Evolutionary conservation across 2,329 filamentous ascomycete genomes (phyloP), one percentile per base, ranked within the genome.

Genomic region (Stachybotrys echinatus): DNA sequence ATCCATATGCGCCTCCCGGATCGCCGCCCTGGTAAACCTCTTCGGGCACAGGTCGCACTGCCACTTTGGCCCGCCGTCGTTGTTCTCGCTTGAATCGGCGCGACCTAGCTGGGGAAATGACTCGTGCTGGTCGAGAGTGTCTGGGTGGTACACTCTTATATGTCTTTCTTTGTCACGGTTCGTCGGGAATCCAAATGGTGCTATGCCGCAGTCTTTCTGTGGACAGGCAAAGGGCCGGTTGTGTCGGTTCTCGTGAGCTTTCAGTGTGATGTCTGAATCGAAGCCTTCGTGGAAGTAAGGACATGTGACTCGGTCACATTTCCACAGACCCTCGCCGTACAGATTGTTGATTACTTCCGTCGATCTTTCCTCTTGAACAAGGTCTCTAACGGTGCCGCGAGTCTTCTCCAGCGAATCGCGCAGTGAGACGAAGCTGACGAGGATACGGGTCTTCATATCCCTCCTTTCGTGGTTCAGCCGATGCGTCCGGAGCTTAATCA

Each of bases 211-310:
- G 17, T 20, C 59, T 3, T 50, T 27, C 1, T 69, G 52, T 0
- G 59, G 58, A 46, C 73, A 76, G 12, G 58, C 61, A 49, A 63
- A 74, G 0, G 72, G 71, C 3, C 71, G 61, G 19, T 69, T 64
- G 50, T 77, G 74, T 4, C 66, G 60, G 42, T 61, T 58, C 10
- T 64, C 49, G 51, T 76, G 74, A 4, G 53, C 49, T 1, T 74
- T 65, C 6, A 64, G 61, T 1, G 54, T 54, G 10, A 58, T 54
- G 2, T 54, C 42, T 8, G 57, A 60, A 6, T 57, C 56, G 56
- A 73, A 75, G 0, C 74, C 74, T 39, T 71, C 60, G 42, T 72
- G 62, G 55, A 75, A 76, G 58, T 65, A 72, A 12, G 58, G 60
- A 55, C 74, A 76, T 2, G 58, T 66, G 10, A 69, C 60, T n/a